Base-by-base conservation (phyloP, 345 rosid genomes). In the Schrenkiella parvula region DNA sequence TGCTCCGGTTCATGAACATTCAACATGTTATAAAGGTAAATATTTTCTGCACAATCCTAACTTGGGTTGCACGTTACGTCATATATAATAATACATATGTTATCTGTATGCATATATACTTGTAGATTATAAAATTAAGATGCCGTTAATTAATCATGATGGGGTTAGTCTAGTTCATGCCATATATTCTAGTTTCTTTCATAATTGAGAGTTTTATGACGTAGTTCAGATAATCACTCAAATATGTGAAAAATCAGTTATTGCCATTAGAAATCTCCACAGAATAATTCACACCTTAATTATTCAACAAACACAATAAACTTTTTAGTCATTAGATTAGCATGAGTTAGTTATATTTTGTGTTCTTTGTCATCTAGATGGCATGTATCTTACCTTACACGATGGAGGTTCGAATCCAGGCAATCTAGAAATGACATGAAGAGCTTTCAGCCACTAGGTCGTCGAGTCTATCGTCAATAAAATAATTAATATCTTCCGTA, bases 31-130 rank as follows among this genome's bases (percentile, higher is more conserved):
- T 60, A 23, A 47, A 58, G 42, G 12, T 35, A 38, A 39, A 14
- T 50, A 19, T 28, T 26, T 41, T 1, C 15, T 25, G 52, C 68
- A 52, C 53, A 71, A 65, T 37, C 26, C 19, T 48, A 35, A 26
- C 72, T 35, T 64, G 4, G 60, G 3, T 37, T 73, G 42, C 46
- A 73, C 52, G 78, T 46, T 56, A 56, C 37, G 78, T 65, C 7
- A 73, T 21, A 41, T 46, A 38, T 44, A n/a, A n/a, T n/a, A n/a
- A n/a, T n/a, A n/a, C n/a, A n/a, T n/a, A n/a, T n/a, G n/a, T n/a
- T n/a, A n/a, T n/a, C n/a, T n/a, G n/a, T n/a, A 11, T 43, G 5
- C 28, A 2, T 18, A 31, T 22, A 2, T 56, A 2, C 51, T 8
- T 56, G 35, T 44, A 34, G 18, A 25, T 31, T 25, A 23, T 29